phyloP scores from a whole-genome alignment of 441 rosid genomes.

The Croton setiger region DNA sequence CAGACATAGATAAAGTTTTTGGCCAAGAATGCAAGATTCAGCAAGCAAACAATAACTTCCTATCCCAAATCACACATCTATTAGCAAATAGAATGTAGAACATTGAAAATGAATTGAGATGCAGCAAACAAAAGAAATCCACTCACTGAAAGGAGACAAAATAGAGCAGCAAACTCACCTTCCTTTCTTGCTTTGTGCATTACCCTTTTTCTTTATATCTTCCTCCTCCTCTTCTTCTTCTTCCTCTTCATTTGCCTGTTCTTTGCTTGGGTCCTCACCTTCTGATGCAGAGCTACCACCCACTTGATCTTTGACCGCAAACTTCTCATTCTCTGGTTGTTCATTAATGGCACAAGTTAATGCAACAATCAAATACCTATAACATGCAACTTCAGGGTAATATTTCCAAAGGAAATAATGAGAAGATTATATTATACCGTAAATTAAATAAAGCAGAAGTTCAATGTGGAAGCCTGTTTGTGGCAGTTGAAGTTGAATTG shows the following conservation, averaged over 20 bases:
- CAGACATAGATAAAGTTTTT: background rate
- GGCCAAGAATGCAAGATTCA: background rate
- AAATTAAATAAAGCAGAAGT: slow-evolving; percentile 29
- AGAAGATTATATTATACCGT: slow-evolving; percentile 25
- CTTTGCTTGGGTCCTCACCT: slow-evolving; percentile 28
- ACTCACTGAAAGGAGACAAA: background rate
- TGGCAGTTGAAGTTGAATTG: slow-evolving; percentile 36
- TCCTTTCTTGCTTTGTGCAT: slow-evolving; percentile 33
- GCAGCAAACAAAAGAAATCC: background rate
- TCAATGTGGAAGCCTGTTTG: slow-evolving; percentile 35
- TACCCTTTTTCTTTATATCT: slow-evolving; percentile 16
- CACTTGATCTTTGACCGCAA: slow-evolving; percentile 29
- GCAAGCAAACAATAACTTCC: background rate
- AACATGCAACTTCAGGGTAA: slow-evolving; percentile 21
- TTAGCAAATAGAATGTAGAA: background rate
- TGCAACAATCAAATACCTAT: slow-evolving; percentile 22
- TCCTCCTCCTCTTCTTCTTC: slow-evolving; percentile 24
- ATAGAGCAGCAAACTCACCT: slow-evolving; percentile 20
- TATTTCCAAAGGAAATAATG: slow-evolving; percentile 24
- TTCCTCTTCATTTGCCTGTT: slow-evolving; percentile 23
- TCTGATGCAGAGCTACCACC: slow-evolving; percentile 27
- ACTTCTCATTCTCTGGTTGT: slow-evolving; percentile 31
- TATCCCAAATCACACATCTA: background rate
- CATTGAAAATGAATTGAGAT: background rate
- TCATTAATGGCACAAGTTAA: slow-evolving; percentile 22